Evolutionary conservation across 331 rosid species (phyloP).

Genomic region (Dryas integrifolia): DNA sequence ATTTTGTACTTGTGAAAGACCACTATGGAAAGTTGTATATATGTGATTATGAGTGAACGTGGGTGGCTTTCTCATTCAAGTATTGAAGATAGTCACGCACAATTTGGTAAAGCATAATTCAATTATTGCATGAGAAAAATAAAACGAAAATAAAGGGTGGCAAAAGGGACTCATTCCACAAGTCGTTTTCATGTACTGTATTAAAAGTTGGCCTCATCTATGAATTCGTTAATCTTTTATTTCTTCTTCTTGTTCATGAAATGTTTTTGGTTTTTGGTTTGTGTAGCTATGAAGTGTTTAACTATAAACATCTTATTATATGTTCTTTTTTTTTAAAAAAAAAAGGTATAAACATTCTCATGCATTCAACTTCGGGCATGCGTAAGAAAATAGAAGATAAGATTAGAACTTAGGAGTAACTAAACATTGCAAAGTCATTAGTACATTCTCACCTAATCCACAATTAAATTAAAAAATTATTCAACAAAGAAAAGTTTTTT

Average conservation of each 20-base stretch:
- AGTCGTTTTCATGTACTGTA: constrained; percentile 6
- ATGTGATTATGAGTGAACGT: constrained; percentile 38
- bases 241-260: no score
- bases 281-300: background rate
- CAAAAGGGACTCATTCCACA: background rate
- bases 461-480: no score
- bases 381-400: no score
- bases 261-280: background rate
- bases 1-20: constrained; percentile 21
- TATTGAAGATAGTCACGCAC: constrained; percentile 1
- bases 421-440: no score
- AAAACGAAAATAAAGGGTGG: background rate
- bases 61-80: constrained; percentile 32
- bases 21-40: constrained; percentile 21
- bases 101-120: background rate
- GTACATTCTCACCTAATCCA: no score
- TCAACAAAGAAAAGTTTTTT: no score
- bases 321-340: no score
- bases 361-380: no score
- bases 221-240: background rate
- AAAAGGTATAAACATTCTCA: no score
- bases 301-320: no score
- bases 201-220: background rate
- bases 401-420: no score
- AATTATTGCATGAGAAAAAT: constrained; percentile 11